Evolutionary conservation across 495 filamentous ascomycete species (phyloP), one percentile per base, ranked within the genome.

Genomic region (Penicillium atrosanguineum): DNA sequence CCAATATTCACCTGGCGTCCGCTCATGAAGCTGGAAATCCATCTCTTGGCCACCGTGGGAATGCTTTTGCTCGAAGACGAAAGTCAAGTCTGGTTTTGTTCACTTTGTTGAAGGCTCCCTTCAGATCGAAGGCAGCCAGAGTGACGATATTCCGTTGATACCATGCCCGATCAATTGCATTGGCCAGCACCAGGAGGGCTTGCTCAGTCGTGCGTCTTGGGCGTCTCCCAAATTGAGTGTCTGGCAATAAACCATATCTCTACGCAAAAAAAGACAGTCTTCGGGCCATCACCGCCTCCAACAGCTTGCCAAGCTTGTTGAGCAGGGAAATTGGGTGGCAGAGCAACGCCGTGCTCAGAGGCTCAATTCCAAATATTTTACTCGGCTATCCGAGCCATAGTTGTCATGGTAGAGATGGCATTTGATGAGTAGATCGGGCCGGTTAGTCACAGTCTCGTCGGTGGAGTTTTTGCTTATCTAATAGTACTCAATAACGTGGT

Each of bases 71-170:
- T 29, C 41, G 50, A 7, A 69, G 52, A 4, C 38, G 44, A 25
- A 34, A 11, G 29, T 67, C 56, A 1, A 71, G 68, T 48, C 52
- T 68, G 0, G 16, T 25, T 7, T 55, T 44, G n/a, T 65, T 67
- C 1, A 70, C 63, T 16, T 61, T 54, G 29, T 69, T 65, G 43
- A 69, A 69, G 34, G 61, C 67, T 4, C 63, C 60, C 50, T 67
- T 69, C 12, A 64, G 61, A 38, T 69, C 55, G 31, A 69, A 28
- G 26, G 26, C 26, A 4, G 7, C 26, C 7, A 28, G 26, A 28
- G 26, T 28, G 26, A 28, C 26, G 26, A 28, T 28, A 4, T 28
- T 28, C 26, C 7, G 26, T 28, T 7, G 26, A 28, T 28, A 28
- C 26, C 7, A 28, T 28, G 26, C 26, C 7, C 26, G 7, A 7